Conservation (phyloP, 805 yeast species). For the Millerago galiae region DNA sequence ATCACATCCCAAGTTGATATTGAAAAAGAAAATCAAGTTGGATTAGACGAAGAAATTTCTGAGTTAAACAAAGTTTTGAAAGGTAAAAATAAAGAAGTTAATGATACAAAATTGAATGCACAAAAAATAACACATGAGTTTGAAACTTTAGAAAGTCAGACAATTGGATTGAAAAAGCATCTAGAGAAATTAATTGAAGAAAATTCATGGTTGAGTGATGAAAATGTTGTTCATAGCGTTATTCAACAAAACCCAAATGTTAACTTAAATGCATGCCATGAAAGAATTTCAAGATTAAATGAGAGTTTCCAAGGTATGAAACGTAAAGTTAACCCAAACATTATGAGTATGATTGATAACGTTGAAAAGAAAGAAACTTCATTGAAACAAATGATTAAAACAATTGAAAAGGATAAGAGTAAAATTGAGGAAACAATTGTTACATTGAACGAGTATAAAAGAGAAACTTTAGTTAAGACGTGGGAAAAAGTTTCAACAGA, state of each 20-base stretch:
- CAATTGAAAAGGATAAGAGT: slow-evolving; percentile 81
- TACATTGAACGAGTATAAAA: slow-evolving; percentile 78
- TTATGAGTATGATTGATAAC: slow-evolving; percentile 86
- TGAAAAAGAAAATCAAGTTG: slow-evolving; percentile 50
- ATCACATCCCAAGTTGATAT: slow-evolving; percentile 20
- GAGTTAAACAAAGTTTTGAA: slow-evolving; percentile 47
- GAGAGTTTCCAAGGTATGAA: slow-evolving; percentile 64
- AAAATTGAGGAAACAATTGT: slow-evolving; percentile 85
- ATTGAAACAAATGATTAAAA: slow-evolving; percentile 70
- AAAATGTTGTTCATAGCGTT: slow-evolving; percentile 46
- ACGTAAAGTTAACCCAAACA: slow-evolving; percentile 76
- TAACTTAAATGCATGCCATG: slow-evolving; percentile 56
- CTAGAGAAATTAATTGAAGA: slow-evolving; percentile 44
- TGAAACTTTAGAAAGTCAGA: slow-evolving; percentile 37
- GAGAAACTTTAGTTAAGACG: slow-evolving; percentile 74
- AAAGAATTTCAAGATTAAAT: slow-evolving; percentile 47
- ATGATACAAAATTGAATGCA: slow-evolving; percentile 42
- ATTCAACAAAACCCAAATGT: slow-evolving; percentile 58
- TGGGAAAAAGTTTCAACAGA: slow-evolving; percentile 84
- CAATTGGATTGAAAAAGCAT: slow-evolving; percentile 30
- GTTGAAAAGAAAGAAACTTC: slow-evolving; percentile 83
- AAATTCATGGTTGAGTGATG: slow-evolving; percentile 71
- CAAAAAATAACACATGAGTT: slow-evolving; percentile 52
- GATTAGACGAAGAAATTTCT: slow-evolving; percentile 69
- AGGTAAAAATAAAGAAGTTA: slow-evolving; percentile 33